These are phyloP conservation scores for Eremochloa ophiuroides DNA, from an alignment of 176 grass and related monocot species.

Conservation along the genomic window DNA sequence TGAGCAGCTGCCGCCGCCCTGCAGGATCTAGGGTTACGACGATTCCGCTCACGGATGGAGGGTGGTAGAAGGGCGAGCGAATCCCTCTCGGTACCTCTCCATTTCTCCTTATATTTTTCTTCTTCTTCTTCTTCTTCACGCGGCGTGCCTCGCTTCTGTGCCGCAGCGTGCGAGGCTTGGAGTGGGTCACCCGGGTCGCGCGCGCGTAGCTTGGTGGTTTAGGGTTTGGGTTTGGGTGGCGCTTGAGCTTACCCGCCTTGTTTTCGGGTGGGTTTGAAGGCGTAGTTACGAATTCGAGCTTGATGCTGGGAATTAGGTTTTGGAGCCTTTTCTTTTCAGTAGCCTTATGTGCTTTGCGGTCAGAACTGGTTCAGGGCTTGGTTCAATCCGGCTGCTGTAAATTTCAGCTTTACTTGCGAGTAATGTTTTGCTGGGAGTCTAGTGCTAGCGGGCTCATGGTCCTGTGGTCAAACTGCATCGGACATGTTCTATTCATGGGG, in stretches of 20 bases:
- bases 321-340: neutral
- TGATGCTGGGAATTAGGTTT: conserved; percentile 40
- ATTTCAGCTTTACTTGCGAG: neutral
- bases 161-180: neutral
- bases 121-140: neutral
- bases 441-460: neutral
- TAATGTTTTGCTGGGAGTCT: neutral
- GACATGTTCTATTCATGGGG: neutral
- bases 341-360: neutral
- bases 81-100: conserved; percentile 54
- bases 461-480: neutral
- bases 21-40: conserved; percentile 94
- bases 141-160: neutral
- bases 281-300: neutral
- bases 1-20: conserved; percentile 58
- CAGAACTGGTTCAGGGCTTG: neutral
- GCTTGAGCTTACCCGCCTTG: neutral
- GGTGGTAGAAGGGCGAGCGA: conserved; percentile 80
- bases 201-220: neutral
- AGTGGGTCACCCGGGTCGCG: neutral
- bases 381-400: neutral
- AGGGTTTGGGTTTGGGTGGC: conserved; percentile 27
- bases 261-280: neutral
- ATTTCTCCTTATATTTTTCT: neutral
- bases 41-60: conserved; percentile 94